Evolutionary conservation across 2,329 filamentous ascomycete species (phyloP), one percentile per base, ranked within the genome.

Genomic region (Diaporthe vaccinii): DNA sequence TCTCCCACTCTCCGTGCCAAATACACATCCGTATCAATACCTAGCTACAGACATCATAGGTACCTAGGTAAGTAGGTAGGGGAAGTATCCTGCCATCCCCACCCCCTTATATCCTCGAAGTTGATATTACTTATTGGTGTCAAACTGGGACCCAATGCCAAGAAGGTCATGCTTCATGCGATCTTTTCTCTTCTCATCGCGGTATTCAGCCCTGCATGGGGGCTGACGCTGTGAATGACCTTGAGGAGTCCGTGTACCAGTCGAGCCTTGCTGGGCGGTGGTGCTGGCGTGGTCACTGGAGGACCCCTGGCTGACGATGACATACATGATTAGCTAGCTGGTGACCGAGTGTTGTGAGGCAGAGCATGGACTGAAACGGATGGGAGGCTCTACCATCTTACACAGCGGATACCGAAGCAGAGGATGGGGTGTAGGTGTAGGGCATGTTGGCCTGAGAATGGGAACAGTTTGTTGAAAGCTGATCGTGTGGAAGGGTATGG

Each of bases 151-250:
- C 14, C 62, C 46, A 34, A 51, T 20, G 9, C 62, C 31, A 22
- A 68, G 28, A 34, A 68, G 44, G 22, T 68, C 62, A 2, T 68
- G 46, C 20, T 51, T 68, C n/a, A 68, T 68, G 12, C 62, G 28
- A 1, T 68, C 46, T 51, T 53, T 7, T 14, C 20, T 68, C 28
- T 15, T 39, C 3, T 36, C 20, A 2, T 1, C n/a, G 22, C 17
- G 15, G 1, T 41, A 2, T 20, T 53, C 4, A 14, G 1, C 14
- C 2, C 15, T 17, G 15, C 15, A 15, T 39, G 46, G 12, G 1
- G 2, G 1, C 44, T 25, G 62, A 31, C 20, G 1, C 0, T n/a
- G 28, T 15, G 20, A 3, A 31, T 36, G 44, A 28, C 20, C 22
- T 0, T 51, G 31, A 31, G 44, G 20, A 3, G 12, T n/a, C 12